Percentiles rank a stretch among this genome's conserved stretches.
Conservation (phyloP, 2,329 filamentous ascomycete genomes). For the Sporothrix inflata region DNA sequence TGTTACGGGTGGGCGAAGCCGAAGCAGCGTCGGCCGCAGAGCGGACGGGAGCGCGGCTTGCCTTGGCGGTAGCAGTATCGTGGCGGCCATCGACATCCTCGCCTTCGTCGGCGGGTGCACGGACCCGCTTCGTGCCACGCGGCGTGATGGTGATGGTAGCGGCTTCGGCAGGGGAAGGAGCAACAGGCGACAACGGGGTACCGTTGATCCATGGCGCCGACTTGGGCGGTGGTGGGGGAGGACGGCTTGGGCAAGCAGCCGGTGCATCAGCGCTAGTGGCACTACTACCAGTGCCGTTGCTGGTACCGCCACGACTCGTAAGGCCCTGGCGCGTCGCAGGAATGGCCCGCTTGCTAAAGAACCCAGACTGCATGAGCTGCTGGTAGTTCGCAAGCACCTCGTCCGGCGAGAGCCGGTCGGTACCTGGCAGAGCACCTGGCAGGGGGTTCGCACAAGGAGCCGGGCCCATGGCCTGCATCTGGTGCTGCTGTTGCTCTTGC, state of each 20-base stretch:
- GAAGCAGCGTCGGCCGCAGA: constrained; percentile 21
- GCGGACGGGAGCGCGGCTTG: not conserved
- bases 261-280: not conserved
- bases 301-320: constrained; percentile 30
- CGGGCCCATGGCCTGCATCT: not conserved
- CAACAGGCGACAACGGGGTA: constrained; percentile 27
- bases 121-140: constrained; percentile 54
- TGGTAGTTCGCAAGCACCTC: constrained; percentile 62
- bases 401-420: constrained; percentile 46
- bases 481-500: constrained; percentile 9
- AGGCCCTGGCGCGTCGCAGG: constrained; percentile 57
- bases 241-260: not conserved
- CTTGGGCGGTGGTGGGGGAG: constrained; percentile 7
- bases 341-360: constrained; percentile 62
- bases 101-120: constrained; percentile 37
- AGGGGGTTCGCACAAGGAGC: not conserved
- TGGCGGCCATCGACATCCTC: not conserved
- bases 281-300: not conserved
- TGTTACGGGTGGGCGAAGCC: constrained; percentile 30
- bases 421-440: not conserved
- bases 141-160: not conserved
- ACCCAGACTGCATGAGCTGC: constrained; percentile 59
- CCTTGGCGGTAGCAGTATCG: not conserved
- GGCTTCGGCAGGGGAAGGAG: constrained; percentile 1
- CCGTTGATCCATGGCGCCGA: not conserved